Percentiles rank a stretch among this genome's conserved stretches.
These are phyloP conservation scores for Zygosaccharomyces bisporus DNA, from an alignment of 805 yeast genomes.

Conservation along the genomic window DNA sequence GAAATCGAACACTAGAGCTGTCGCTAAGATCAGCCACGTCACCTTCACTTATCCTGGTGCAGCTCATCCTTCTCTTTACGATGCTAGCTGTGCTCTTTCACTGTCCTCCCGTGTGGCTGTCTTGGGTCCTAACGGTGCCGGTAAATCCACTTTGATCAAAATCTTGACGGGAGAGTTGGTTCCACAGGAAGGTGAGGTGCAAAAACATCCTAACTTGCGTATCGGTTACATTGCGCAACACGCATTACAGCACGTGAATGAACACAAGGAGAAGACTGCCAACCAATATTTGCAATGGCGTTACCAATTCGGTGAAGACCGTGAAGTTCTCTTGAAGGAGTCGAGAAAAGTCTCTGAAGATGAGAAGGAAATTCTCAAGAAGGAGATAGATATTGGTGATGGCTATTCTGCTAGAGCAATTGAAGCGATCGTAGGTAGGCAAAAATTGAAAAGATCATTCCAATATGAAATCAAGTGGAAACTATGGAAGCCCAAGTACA, in stretches of 20 bases:
- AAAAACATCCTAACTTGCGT: conserved; percentile 96
- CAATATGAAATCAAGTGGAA: conserved; percentile 97
- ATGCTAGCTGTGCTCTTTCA: conserved; percentile 87
- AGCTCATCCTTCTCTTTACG: conserved; percentile 67
- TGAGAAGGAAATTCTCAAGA: conserved; percentile 66
- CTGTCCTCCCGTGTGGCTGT: conserved; percentile 96
- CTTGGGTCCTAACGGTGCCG: conserved; percentile 98
- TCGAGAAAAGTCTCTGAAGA: conserved; percentile 80
- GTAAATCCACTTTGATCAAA: conserved; percentile 93
- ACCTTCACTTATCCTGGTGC: conserved; percentile 90
- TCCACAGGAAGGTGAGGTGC: conserved; percentile 85
- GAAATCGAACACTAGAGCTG: conserved; percentile 89
- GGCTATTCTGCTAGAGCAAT: conserved; percentile 84
- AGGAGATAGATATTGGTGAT: conserved; percentile 75
- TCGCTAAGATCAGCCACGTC: conserved; percentile 80
- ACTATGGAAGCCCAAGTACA: conserved; percentile 85
- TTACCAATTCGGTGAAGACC: conserved; percentile 95
- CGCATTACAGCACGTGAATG: conserved; percentile 94
- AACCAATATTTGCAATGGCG: conserved; percentile 98
- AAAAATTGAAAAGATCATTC: conserved; percentile 91
- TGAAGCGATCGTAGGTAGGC: conserved; percentile 96
- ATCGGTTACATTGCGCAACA: conserved; percentile 99
- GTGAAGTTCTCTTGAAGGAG: conserved; percentile 92
- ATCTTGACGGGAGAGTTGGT: conserved; percentile 87
- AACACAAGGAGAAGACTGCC: conserved; percentile 96